Percentiles rank a stretch among this genome's conserved stretches.
Conservation (phyloP, 345 rosid genomes). For the Citrus sp. region DNA sequence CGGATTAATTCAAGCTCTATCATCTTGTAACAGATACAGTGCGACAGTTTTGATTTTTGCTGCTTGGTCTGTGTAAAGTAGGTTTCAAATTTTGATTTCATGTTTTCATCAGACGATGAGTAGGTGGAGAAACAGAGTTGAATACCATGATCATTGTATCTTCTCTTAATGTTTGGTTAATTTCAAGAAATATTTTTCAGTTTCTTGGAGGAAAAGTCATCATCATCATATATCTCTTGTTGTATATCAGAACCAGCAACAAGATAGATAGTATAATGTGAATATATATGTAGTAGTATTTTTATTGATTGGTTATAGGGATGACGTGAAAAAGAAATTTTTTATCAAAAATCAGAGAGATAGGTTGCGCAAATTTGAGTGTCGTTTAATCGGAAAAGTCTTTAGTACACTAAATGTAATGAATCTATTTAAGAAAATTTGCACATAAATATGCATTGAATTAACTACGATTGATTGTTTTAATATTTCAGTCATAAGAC, state of each 20-base stretch:
- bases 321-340: no score
- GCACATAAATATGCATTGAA: no score
- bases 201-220: neutral
- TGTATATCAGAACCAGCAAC: neutral
- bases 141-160: neutral
- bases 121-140: neutral
- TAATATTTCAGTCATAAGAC: neutral
- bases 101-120: neutral
- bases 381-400: no score
- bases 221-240: neutral
- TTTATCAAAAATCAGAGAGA: no score
- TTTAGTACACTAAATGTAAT: no score
- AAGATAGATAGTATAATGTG: neutral
- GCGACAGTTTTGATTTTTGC: neutral
- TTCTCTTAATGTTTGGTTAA: neutral
- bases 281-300: neutral
- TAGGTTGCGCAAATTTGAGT: no score
- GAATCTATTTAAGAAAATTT: no score
- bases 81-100: neutral
- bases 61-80: neutral
- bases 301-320: no score
- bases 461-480: neutral
- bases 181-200: neutral
- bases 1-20: neutral
- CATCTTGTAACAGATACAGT: neutral